phyloP scores from a whole-genome alignment of 2,329 filamentous ascomycete species.

The Sporothrix brunneoviolacea region DNA sequence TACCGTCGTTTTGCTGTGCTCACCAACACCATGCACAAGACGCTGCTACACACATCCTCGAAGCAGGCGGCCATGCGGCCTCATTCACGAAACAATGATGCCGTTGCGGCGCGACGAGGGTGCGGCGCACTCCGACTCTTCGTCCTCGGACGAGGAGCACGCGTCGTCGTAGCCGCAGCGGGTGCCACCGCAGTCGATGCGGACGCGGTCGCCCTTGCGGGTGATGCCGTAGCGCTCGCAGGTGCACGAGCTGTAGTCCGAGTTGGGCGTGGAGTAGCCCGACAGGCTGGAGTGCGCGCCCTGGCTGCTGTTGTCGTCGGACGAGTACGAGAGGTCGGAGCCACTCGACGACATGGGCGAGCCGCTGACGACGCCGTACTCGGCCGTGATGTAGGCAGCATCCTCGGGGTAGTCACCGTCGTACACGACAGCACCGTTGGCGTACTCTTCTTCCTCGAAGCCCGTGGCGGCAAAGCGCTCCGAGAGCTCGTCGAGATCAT shows the following conservation, averaged over 20 bases:
- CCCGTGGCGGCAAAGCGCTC: slow-evolving; percentile 61
- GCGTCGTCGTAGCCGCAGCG: slow-evolving; percentile 76
- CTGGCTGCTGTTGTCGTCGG: slow-evolving; percentile 57
- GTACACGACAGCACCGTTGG: slow-evolving; percentile 6
- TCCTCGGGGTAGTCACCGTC: slow-evolving; percentile 11
- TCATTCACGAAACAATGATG: slow-evolving; percentile 46
- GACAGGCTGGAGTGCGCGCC: slow-evolving; percentile 64
- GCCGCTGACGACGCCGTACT: slow-evolving; percentile 41
- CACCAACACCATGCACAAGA: too few species aligned
- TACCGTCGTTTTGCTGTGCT: too few species aligned
- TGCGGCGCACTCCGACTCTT: slow-evolving; percentile 42
- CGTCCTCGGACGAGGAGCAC: slow-evolving; percentile 56
- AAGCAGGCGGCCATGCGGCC: too few species aligned
- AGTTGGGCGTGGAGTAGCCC: slow-evolving; percentile 72
- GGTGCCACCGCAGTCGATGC: slow-evolving; percentile 87
- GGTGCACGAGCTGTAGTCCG: slow-evolving; percentile 72
- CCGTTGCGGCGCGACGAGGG: slow-evolving; percentile 55
- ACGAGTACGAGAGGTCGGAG: slow-evolving; percentile 64
- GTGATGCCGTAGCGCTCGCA: slow-evolving; percentile 98
- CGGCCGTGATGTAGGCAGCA: slow-evolving; percentile 38
- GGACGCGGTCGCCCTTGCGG: slow-evolving; percentile 84
- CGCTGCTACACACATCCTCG: too few species aligned
- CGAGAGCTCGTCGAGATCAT: slow-evolving; percentile 71
- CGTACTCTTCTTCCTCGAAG: slow-evolving; percentile 34
- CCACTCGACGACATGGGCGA: slow-evolving; percentile 57